Conservation (phyloP, 2,329 filamentous ascomycete genomes). For the Aspergillus aculeatinus region DNA sequence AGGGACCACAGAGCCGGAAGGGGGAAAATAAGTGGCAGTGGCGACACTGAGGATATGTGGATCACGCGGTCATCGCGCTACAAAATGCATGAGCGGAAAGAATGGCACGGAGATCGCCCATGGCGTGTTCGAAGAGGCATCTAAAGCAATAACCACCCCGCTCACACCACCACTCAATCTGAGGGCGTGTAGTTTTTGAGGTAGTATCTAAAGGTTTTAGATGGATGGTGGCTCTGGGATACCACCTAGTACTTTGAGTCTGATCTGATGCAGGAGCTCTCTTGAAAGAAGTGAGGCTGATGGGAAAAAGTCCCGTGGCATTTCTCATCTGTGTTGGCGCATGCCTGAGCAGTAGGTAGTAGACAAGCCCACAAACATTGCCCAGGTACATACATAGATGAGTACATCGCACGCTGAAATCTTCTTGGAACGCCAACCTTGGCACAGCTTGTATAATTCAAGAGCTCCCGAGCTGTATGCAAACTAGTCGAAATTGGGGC, state of each 20-base stretch:
- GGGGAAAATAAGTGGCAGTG: neutral
- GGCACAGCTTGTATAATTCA: neutral
- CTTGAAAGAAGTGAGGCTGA: neutral
- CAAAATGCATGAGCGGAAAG: neutral
- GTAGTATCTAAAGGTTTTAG: neutral
- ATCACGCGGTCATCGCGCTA: neutral
- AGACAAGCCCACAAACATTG: neutral
- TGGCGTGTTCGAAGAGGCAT: neutral
- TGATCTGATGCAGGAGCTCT: neutral
- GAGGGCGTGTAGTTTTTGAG: neutral
- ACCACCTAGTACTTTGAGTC: neutral
- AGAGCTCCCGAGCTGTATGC: neutral
- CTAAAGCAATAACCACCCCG: neutral
- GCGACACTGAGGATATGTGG: neutral
- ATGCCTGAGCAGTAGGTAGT: neutral
- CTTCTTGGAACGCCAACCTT: neutral
- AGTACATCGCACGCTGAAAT: neutral
- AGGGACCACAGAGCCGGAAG: neutral
- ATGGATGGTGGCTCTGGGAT: neutral
- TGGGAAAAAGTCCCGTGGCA: neutral
- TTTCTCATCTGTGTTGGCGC: neutral
- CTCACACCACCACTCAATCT: neutral
- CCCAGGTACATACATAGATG: neutral
- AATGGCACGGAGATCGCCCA: neutral
- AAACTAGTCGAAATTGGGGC: neutral